Percentiles rank a stretch among this genome's conserved stretches.
These are phyloP conservation scores for Hypericum androsaemum DNA, from an alignment of 345 rosid genomes.

Conservation along the genomic window DNA sequence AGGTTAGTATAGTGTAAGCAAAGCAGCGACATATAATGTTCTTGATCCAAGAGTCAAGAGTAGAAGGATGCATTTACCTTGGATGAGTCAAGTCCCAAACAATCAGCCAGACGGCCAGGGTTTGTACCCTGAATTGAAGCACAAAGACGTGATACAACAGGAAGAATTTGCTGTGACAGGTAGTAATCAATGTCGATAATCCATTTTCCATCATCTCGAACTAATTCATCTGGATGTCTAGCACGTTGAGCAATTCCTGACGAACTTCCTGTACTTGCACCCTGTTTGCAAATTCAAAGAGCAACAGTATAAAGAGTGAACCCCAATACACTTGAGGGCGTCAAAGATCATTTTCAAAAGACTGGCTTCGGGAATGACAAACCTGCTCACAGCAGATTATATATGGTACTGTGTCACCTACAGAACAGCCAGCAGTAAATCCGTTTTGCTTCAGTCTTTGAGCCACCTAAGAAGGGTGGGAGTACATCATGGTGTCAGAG, in stretches of 20 bases:
- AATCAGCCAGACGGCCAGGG: constrained; percentile 88
- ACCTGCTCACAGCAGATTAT: constrained; percentile 96
- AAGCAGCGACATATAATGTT: neutral
- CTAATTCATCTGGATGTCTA: constrained; percentile 91
- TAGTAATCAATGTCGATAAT: constrained; percentile 93
- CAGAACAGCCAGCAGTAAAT: constrained; percentile 66
- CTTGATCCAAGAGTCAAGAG: constrained; percentile 2
- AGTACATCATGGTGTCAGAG: no score
- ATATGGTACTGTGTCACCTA: constrained; percentile 81
- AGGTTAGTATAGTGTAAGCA: constrained; percentile 1
- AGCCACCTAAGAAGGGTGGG: constrained; percentile 59
- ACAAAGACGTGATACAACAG: constrained; percentile 87
- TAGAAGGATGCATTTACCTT: constrained; percentile 44
- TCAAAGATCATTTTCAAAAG: neutral
- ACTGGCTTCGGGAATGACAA: constrained; percentile 9
- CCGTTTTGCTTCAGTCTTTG: constrained; percentile 83
- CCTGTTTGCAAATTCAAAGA: constrained; percentile 35
- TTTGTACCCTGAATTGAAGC: constrained; percentile 96
- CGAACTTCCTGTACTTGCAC: constrained; percentile 42
- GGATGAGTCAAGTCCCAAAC: constrained; percentile 93
- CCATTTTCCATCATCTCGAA: constrained; percentile 72
- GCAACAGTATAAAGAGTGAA: constrained; percentile 2
- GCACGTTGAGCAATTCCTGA: constrained; percentile 89
- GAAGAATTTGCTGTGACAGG: constrained; percentile 97
- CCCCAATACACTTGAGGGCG: neutral